Evolutionary conservation across 2,329 filamentous ascomycete genomes (phyloP).

Genomic region (Chalaropsis ovoidea): DNA sequence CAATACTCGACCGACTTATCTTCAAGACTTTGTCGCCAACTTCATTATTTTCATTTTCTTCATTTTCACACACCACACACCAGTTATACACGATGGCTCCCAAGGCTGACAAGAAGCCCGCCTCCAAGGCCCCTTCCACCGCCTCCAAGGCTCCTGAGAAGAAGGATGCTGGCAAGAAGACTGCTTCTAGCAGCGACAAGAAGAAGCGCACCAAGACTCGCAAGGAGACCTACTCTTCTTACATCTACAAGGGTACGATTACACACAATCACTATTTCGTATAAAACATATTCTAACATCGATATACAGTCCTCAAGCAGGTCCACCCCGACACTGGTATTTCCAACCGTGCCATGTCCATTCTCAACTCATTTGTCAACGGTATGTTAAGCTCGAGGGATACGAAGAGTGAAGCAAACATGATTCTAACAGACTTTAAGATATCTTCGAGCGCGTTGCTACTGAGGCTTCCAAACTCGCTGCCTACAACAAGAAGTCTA

Average conservation of each 20-base stretch:
- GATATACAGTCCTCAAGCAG: constrained; percentile 81
- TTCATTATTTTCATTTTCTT: constrained; percentile 20
- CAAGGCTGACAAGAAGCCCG: constrained; percentile 98
- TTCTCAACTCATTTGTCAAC: constrained; percentile 99
- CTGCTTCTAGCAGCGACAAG: constrained; percentile 90
- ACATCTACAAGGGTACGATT: constrained; percentile 96
- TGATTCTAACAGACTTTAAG: constrained; percentile 34
- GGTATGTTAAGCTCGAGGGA: constrained; percentile 47
- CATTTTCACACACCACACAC: constrained; percentile 26
- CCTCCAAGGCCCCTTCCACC: constrained; percentile 83
- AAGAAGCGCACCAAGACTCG: constrained; percentile 99
- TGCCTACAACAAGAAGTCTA: constrained; percentile 99
- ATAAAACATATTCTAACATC: constrained; percentile 22
- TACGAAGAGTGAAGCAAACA: too few species aligned
- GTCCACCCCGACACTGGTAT: constrained; percentile 99
- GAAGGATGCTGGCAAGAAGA: constrained; percentile 99
- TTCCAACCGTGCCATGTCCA: constrained; percentile 99
- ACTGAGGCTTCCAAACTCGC: constrained; percentile 98
- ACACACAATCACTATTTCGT: constrained; percentile 22
- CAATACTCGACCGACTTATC: constrained; percentile 28
- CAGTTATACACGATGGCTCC: constrained; percentile 72
- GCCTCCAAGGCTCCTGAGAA: constrained; percentile 68
- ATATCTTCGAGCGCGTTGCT: constrained; percentile 98
- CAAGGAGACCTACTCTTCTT: constrained; percentile 99
- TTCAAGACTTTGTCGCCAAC: constrained; percentile 4